These are phyloP conservation scores for Pugionium cornutum DNA, from an alignment of 345 rosid species.

Conservation along the genomic window DNA sequence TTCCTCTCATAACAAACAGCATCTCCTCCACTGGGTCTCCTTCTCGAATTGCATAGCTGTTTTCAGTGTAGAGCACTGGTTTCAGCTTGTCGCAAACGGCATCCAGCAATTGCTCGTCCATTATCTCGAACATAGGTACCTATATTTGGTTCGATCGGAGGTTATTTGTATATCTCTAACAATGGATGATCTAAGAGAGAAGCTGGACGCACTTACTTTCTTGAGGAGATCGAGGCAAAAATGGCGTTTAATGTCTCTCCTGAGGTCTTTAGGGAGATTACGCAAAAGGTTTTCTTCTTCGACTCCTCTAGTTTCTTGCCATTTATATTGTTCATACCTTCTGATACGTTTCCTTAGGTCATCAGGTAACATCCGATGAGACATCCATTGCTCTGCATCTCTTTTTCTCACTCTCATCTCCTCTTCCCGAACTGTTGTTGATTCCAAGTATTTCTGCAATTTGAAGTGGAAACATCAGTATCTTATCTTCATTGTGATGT, in stretches of 20 bases:
- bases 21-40: conserved; percentile 77
- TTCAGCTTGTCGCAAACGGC: conserved; percentile 77
- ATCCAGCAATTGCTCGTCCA: conserved; percentile 72
- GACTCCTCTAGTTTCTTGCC: conserved; percentile 90
- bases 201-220: conserved; percentile 50
- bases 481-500: not conserved
- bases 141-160: conserved; percentile 9
- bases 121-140: conserved; percentile 77
- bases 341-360: conserved; percentile 60
- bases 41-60: conserved; percentile 54
- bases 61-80: conserved; percentile 60
- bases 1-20: conserved; percentile 74
- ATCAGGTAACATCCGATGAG: conserved; percentile 76
- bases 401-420: conserved; percentile 83
- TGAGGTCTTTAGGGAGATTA: conserved; percentile 73
- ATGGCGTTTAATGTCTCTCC: conserved; percentile 80
- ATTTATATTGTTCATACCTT: conserved; percentile 74
- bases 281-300: conserved; percentile 62
- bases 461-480: conserved; percentile 8
- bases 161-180: not conserved
- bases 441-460: conserved; percentile 64
- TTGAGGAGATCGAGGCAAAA: conserved; percentile 65
- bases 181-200: not conserved
- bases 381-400: conserved; percentile 88
- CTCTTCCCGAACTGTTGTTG: conserved; percentile 68